Conservation (phyloP, 495 filamentous ascomycete species). For the Aspergillus asperescens region DNA sequence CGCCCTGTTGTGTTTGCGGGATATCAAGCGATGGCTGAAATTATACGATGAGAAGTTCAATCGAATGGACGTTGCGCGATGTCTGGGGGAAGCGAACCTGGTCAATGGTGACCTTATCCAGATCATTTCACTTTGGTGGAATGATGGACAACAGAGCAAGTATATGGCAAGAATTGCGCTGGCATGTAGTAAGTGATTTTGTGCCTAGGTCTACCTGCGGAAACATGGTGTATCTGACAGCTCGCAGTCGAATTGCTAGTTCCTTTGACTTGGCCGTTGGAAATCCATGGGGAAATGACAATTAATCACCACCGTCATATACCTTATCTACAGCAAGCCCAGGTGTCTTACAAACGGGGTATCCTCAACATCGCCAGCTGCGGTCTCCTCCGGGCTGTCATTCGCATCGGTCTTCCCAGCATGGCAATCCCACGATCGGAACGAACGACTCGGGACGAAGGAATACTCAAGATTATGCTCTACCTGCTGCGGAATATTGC, state of each 20-base stretch:
- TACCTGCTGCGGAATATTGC: constrained; percentile 85
- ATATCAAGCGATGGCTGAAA: constrained; percentile 89
- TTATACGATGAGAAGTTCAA: constrained; percentile 92
- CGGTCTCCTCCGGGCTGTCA: constrained; percentile 67
- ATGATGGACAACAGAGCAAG: constrained; percentile 57
- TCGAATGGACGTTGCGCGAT: constrained; percentile 91
- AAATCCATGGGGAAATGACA: constrained; percentile 78
- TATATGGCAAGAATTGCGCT: constrained; percentile 74
- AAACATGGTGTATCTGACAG: constrained; percentile 9
- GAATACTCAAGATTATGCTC: constrained; percentile 85
- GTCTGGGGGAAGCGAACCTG: constrained; percentile 88
- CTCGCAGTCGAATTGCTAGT: constrained; percentile 76
- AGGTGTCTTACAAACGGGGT: constrained; percentile 81
- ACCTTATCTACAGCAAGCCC: constrained; percentile 80
- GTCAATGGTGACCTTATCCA: constrained; percentile 83
- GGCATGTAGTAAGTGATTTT: constrained; percentile 61
- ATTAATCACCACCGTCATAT: constrained; percentile 88
- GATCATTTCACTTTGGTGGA: constrained; percentile 76
- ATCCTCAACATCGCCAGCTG: constrained; percentile 76
- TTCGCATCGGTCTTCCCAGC: constrained; percentile 78
- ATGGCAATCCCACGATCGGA: constrained; percentile 76
- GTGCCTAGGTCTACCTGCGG: not conserved
- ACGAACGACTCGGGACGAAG: constrained; percentile 74
- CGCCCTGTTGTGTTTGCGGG: constrained; percentile 78
- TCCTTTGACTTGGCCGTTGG: constrained; percentile 90